phyloP scores from a whole-genome alignment of 139 green algal genomes.

The Tetraselmis chui region DNA sequence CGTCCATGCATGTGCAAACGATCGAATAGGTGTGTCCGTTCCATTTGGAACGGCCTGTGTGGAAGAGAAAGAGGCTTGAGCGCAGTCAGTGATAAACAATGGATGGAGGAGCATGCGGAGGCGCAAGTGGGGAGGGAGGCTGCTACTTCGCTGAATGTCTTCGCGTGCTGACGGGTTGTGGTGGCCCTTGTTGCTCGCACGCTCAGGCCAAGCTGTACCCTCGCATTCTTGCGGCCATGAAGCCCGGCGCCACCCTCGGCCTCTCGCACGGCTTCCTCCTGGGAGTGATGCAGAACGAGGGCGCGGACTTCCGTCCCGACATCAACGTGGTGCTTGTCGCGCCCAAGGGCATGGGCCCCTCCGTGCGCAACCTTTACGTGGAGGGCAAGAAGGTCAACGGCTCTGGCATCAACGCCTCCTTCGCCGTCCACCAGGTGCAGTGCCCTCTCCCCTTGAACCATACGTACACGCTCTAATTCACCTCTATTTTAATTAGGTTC shows the following conservation, averaged over 20 bases:
- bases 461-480: too few relatives aligned
- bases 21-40: too few relatives aligned
- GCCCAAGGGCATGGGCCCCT: conserved; percentile 99
- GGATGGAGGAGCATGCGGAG: too few relatives aligned
- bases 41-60: too few relatives aligned
- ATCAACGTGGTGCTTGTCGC: conserved; percentile 98
- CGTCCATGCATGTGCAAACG: too few relatives aligned
- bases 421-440: conserved; percentile 91
- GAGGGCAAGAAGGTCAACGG: conserved; percentile 98
- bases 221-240: conserved; percentile 92
- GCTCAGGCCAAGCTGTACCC: conserved; percentile 91
- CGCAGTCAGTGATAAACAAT: too few relatives aligned
- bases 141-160: too few relatives aligned
- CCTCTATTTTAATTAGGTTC: too few relatives aligned
- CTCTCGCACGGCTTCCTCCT: conserved; percentile 98
- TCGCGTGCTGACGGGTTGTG: too few relatives aligned
- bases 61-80: too few relatives aligned
- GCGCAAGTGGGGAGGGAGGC: too few relatives aligned
- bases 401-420: conserved; percentile 98
- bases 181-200: not conserved
- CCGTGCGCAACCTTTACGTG: conserved; percentile 93
- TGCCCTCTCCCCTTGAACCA: not conserved
- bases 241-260: conserved; percentile 91
- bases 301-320: conserved; percentile 90
- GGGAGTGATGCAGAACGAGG: conserved; percentile 87